Evolutionary conservation across 2,329 filamentous ascomycete genomes (phyloP).

Genomic region (Fusarium euwallaceae): DNA sequence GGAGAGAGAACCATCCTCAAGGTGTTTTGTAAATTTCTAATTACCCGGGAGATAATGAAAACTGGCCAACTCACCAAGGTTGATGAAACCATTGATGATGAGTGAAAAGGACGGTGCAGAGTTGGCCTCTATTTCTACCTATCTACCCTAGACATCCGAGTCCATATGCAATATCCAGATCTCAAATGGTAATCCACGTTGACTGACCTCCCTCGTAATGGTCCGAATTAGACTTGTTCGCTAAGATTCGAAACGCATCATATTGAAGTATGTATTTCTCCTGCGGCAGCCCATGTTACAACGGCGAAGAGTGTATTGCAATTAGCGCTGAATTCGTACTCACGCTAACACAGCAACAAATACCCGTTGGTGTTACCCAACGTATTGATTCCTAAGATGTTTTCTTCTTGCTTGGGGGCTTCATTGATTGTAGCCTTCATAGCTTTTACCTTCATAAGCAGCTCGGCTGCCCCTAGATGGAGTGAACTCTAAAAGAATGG

Average conservation of each 20-base stretch:
- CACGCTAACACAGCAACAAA: too few relatives aligned
- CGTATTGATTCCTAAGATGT: neutral
- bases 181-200: neutral
- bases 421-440: neutral
- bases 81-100: neutral
- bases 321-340: too few relatives aligned
- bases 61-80: neutral
- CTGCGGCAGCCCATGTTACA: too few relatives aligned
- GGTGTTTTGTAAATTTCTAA: neutral
- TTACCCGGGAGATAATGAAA: neutral
- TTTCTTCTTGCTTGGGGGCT: neutral
- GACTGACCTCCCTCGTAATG: neutral
- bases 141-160: neutral
- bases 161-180: neutral
- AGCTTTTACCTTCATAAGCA: neutral
- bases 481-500: neutral
- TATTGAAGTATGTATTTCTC: too few relatives aligned
- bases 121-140: neutral
- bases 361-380: too few relatives aligned
- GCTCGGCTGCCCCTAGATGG: neutral
- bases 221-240: too few relatives aligned
- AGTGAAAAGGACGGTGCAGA: neutral
- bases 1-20: neutral
- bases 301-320: too few relatives aligned
- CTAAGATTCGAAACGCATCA: too few relatives aligned